Evolutionary conservation across 208 protist genomes (phyloP), one percentile per base, ranked within the genome.

Genomic region (Angomonas deanei): DNA sequence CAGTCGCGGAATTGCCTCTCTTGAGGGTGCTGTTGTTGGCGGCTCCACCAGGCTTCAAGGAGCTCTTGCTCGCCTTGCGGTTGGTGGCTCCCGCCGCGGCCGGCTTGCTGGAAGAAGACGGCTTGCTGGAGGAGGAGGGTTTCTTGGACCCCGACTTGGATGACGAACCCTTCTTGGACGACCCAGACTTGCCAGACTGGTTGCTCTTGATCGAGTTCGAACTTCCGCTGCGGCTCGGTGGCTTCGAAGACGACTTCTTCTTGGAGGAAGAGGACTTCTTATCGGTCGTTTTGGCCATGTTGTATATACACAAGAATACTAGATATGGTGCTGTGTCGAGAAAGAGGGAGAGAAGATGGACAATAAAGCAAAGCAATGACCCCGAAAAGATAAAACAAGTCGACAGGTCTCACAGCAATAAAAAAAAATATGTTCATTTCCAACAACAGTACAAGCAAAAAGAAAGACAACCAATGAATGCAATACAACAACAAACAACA

Each of bases 141-240:
- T 48, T 21, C 68, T 68, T 73, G 47, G 38, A 60, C 39, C 62
- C 63, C 52, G 60, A 64, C 32, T 24, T 54, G 62, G 47, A 58
- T 1, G 17, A 39, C 66, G 66, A 15, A 42, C 36, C 36, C 15
- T 42, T 42, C 36, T 42, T 42, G 11, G 15, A 42, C 11, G 8
- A n/a, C 11, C 11, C 8, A 15, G 36, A 42, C 11, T 15, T 42
- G 36, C 36, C 36, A 8, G 8, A n/a, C 15, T 42, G 8, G 15
- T 15, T 15, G 11, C 15, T 42, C 36, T 42, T 42, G 8, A 42
- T n/a, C 8, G 36, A 42, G 36, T 42, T 42, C 11, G 36, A 42
- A 42, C 36, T 42, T 15, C 36, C 36, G 36, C 11, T n/a, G 11
- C 36, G 8, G 15, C 36, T 42, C 11, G 36, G 36, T 15, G 36